These are phyloP conservation scores for Nannizziopsis barbatae DNA, from an alignment of 2,329 filamentous ascomycete genomes.

Conservation along the genomic window DNA sequence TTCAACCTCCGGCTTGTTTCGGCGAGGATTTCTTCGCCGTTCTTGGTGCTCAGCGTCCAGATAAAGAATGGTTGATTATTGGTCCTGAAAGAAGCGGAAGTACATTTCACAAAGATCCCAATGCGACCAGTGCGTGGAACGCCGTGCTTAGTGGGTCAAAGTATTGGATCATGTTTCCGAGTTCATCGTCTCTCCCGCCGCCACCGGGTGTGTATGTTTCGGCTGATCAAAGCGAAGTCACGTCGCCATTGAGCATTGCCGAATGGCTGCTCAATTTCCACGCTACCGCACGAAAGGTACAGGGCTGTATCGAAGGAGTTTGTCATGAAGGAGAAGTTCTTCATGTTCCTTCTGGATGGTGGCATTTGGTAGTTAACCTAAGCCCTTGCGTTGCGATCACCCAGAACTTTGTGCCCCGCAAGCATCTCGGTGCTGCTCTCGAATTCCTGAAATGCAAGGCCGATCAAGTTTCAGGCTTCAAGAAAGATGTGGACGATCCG, in stretches of 20 bases:
- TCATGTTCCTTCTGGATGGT: slow-evolving; percentile 91
- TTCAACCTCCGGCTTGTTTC: slow-evolving; percentile 75
- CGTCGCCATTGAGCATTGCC: slow-evolving; percentile 86
- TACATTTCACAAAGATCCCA: slow-evolving; percentile 81
- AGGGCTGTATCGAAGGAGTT: slow-evolving; percentile 74
- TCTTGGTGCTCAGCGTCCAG: slow-evolving; percentile 65
- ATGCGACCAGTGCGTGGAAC: slow-evolving; percentile 74
- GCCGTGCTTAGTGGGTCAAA: slow-evolving; percentile 81
- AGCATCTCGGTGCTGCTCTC: slow-evolving; percentile 62
- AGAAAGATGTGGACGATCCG: slow-evolving; percentile 56
- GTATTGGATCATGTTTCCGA: slow-evolving; percentile 97
- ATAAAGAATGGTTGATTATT: slow-evolving; percentile 85
- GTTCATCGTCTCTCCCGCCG: slow-evolving; percentile 44
- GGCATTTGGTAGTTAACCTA: slow-evolving; percentile 88
- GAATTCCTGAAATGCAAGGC: slow-evolving; percentile 70
- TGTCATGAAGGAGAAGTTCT: slow-evolving; percentile 76
- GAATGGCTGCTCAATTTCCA: slow-evolving; percentile 93
- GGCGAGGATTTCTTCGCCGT: slow-evolving; percentile 76
- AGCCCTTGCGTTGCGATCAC: slow-evolving; percentile 78
- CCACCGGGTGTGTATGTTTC: slow-evolving; percentile 88
- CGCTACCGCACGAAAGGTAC: slow-evolving; percentile 60
- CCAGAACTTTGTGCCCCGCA: slow-evolving; percentile 81
- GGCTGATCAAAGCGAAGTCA: slow-evolving; percentile 82
- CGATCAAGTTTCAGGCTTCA: slow-evolving; percentile 81
- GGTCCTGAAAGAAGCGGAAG: slow-evolving; percentile 78